Conservation (phyloP, 2,329 filamentous ascomycete genomes). For the Thielaviopsis ethacetica region DNA sequence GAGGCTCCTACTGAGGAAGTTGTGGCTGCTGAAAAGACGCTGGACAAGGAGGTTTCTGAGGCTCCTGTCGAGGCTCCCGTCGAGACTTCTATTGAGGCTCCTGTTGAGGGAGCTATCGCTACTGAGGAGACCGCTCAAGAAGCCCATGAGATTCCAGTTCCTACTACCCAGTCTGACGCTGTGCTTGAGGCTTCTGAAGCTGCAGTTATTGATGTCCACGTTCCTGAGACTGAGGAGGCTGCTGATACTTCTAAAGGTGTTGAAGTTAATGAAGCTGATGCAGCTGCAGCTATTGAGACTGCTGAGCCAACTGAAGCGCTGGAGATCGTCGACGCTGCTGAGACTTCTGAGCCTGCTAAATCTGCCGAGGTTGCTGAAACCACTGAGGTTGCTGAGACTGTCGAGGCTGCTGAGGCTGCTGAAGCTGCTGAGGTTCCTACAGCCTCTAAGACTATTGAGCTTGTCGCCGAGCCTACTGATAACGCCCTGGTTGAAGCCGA, state of each 20-base stretch:
- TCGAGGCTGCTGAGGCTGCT: neutral
- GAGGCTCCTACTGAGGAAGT: constrained; percentile 2
- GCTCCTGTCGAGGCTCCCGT: constrained; percentile 4
- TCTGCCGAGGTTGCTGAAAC: neutral
- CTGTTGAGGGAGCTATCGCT: too few relatives aligned
- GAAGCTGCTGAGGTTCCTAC: neutral
- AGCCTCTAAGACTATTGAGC: neutral
- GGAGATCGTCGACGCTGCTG: constrained; percentile 5
- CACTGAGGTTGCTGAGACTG: neutral
- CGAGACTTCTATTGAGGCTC: neutral
- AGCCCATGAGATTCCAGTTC: too few relatives aligned
- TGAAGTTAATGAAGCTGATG: neutral
- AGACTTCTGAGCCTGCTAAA: constrained; percentile 10
- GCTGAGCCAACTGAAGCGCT: neutral
- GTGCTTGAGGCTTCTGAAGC: neutral
- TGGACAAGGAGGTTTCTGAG: constrained; percentile 4
- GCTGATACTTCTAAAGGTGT: neutral
- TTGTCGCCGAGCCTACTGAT: neutral
- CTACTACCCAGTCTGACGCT: neutral
- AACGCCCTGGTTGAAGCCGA: neutral
- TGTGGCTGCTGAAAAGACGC: neutral
- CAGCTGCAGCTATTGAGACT: neutral
- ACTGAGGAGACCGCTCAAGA: too few relatives aligned
- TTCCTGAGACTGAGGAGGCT: neutral
- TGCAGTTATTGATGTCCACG: neutral